phyloP scores from a whole-genome alignment of 176 grass and related monocot genomes.

The Zizania latifolia region DNA sequence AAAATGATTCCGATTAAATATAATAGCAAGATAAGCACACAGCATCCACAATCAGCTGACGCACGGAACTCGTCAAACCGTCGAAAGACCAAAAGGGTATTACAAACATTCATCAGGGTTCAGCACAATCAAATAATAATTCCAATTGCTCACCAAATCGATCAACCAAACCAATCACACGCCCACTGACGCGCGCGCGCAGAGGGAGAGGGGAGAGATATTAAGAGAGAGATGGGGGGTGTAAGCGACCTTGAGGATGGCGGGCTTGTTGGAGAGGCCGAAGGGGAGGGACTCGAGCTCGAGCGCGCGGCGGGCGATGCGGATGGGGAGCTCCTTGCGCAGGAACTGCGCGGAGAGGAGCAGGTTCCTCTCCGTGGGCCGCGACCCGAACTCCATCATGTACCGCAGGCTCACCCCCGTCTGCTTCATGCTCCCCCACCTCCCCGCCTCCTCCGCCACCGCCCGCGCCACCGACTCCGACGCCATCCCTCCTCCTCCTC shows the following conservation, averaged over 20 bases:
- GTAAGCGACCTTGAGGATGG: slow-evolving; percentile 62
- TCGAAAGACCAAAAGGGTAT: background rate
- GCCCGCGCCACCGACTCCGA: slow-evolving; percentile 56
- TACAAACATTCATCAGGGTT: background rate
- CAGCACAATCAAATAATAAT: background rate
- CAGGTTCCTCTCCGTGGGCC: slow-evolving; percentile 56
- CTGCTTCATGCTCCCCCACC: slow-evolving; percentile 90
- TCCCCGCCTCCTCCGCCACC: slow-evolving; percentile 70
- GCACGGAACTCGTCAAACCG: background rate
- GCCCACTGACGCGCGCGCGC: background rate
- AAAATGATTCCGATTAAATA: slow-evolving; percentile 3
- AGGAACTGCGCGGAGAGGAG: slow-evolving; percentile 91
- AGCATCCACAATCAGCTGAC: background rate
- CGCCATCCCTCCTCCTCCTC: slow-evolving; percentile 23
- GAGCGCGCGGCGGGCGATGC: slow-evolving; percentile 71
- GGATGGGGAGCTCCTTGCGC: slow-evolving; percentile 74
- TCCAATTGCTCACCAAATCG: background rate
- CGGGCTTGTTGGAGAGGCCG: slow-evolving; percentile 65
- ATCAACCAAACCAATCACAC: background rate
- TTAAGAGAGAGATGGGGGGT: background rate
- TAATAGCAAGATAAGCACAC: background rate
- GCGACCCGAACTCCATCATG: slow-evolving; percentile 97
- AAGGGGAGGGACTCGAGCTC: slow-evolving; percentile 72
- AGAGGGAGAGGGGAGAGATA: background rate
- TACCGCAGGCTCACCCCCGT: slow-evolving; percentile 81